A percentile compares a stretch with the other conserved stretches of the same genome.
phyloP scores from a whole-genome alignment of 2,329 filamentous ascomycete genomes.

The Fusarium sp. region DNA sequence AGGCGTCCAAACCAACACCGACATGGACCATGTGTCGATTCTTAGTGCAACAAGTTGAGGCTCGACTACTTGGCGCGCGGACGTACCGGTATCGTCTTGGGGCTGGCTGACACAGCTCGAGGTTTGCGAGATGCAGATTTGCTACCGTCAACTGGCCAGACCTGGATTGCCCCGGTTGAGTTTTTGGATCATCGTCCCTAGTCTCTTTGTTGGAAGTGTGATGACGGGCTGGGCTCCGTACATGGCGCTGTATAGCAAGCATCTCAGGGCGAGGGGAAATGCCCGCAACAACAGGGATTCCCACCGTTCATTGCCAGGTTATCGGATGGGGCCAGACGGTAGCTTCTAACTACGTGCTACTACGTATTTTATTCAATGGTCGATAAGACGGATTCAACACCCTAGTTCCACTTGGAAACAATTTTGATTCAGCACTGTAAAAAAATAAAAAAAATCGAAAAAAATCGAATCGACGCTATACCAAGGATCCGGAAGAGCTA shows the following conservation, averaged over 20 bases:
- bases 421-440: conserved; percentile 22
- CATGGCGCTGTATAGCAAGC: conserved; percentile 26
- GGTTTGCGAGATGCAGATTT: conserved; percentile 37
- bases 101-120: conserved; percentile 36
- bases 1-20: conserved; percentile 12
- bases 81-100: conserved; percentile 30
- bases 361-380: conserved; percentile 37
- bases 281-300: conserved; percentile 32
- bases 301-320: conserved; percentile 42
- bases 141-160: conserved; percentile 36
- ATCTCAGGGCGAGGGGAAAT: conserved; percentile 35
- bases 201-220: conserved; percentile 34
- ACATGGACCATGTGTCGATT: conserved; percentile 40
- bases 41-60: conserved; percentile 27
- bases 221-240: conserved; percentile 39
- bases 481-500: conserved; percentile 29
- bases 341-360: conserved; percentile 38
- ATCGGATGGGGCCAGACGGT: conserved; percentile 43
- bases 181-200: conserved; percentile 42
- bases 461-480: conserved; percentile 9
- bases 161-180: conserved; percentile 38
- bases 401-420: conserved; percentile 26
- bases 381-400: conserved; percentile 28
- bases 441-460: not conserved
- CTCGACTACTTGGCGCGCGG: conserved; percentile 31